Evolutionary conservation across 2,329 filamentous ascomycete genomes (phyloP), one percentile per base, ranked within the genome.

Genomic region (Myriosclerotinia scirpicola): DNA sequence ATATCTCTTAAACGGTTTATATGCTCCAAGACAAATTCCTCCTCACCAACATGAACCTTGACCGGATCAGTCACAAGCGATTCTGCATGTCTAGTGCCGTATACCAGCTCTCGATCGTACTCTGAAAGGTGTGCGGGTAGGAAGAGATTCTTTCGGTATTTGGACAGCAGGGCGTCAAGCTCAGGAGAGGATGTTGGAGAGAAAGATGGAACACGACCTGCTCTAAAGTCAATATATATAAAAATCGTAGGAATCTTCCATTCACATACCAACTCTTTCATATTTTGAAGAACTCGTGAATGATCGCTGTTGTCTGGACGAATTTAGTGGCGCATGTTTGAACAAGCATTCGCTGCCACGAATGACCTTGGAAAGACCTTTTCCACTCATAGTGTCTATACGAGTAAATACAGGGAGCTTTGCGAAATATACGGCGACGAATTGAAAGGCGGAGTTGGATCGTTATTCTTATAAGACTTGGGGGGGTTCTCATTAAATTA

Each of bases 141-240:
- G 75, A 90, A 84, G 75, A 88, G 81, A 71, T 84, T 83, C 55
- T 81, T 77, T 70, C 87, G 85, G 74, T 90, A 81, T 30, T 73
- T 76, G 52, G 77, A 75, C 68, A 90, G 82, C 42, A 82, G 73
- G 15, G 75, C 67, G 75, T 88, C 82, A 68, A 90, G 81, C 65
- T 85, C 79, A 30, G 79, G 70, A 54, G 83, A 83, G 17, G 83
- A 84, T 5, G 84, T 82, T 63, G 78, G 75, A 73, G 88, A 88
- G 66, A 75, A 75, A 14, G 71, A 66, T 36, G 76, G 73, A 38
- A 76, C 69, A 59, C 66, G 69, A 54, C 67, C 72, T 75, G 59
- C 36, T 42, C 15, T 12, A 14, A 50, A 65, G 59, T 64, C 54
- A 40, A 54, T 44, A 59, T 8, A 66, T 20, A 12, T 26, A n/a